These are phyloP conservation scores for Wickerhamomyces canadensis DNA, from an alignment of 805 yeast genomes.

Conservation along the genomic window DNA sequence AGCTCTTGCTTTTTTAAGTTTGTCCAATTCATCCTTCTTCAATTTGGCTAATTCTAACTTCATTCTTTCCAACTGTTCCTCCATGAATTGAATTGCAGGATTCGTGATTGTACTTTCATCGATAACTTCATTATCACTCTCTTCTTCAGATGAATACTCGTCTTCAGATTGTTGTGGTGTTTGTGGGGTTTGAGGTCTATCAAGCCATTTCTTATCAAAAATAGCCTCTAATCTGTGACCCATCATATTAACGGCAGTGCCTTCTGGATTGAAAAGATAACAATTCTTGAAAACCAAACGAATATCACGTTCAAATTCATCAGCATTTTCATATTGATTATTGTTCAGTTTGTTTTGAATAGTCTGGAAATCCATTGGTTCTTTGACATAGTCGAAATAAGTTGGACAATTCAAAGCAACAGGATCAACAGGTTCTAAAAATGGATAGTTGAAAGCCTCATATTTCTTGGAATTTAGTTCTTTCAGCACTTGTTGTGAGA, in stretches of 20 bases:
- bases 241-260: slow-evolving; percentile 94
- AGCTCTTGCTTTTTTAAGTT: slow-evolving; percentile 55
- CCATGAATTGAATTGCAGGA: slow-evolving; percentile 86
- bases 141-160: slow-evolving; percentile 32
- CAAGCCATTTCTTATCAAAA: slow-evolving; percentile 84
- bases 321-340: slow-evolving; percentile 85
- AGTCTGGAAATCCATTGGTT: slow-evolving; percentile 94
- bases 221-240: slow-evolving; percentile 86
- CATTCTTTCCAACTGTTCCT: slow-evolving; percentile 82
- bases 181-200: slow-evolving; percentile 64
- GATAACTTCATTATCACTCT: slow-evolving; percentile 52
- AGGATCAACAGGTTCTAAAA: slow-evolving; percentile 90
- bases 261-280: slow-evolving; percentile 90
- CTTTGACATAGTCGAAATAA: slow-evolving; percentile 77
- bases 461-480: slow-evolving; percentile 82
- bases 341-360: slow-evolving; percentile 73
- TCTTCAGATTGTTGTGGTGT: slow-evolving; percentile 24
- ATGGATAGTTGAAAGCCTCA: slow-evolving; percentile 82
- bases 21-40: slow-evolving; percentile 71
- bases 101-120: slow-evolving; percentile 65
- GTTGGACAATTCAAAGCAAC: slow-evolving; percentile 90
- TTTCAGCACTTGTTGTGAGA: slow-evolving; percentile 74
- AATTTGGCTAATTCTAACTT: slow-evolving; percentile 75
- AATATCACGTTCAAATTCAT: slow-evolving; percentile 79
- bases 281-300: slow-evolving; percentile 83